Percentiles rank a stretch among this genome's conserved stretches.
Evolutionary conservation across 2,329 filamentous ascomycete genomes (phyloP).

Genomic region (Metarhizium sp.): DNA sequence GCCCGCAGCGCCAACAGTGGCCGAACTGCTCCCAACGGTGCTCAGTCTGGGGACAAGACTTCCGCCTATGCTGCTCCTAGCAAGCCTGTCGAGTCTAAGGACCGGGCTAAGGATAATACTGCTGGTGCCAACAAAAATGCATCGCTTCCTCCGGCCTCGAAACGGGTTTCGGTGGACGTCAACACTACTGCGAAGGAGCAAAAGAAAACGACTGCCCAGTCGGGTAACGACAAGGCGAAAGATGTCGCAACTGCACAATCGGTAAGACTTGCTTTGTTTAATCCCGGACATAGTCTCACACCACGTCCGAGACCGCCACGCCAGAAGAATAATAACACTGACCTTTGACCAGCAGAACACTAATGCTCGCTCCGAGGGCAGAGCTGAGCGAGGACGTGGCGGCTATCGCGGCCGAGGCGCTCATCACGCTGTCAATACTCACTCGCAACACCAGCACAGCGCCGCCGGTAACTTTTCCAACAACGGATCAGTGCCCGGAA

Average conservation of each 20-base stretch:
- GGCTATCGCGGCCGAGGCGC: slow-evolving; percentile 36
- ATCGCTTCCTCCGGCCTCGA: slow-evolving; percentile 28
- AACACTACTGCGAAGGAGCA: slow-evolving; percentile 28
- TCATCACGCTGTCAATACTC: slow-evolving; percentile 27
- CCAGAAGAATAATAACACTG: background rate
- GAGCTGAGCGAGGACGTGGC: slow-evolving; percentile 33
- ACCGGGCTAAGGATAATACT: slow-evolving; percentile 25
- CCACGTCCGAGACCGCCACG: background rate
- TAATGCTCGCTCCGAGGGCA: slow-evolving; percentile 26
- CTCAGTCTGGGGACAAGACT: slow-evolving; percentile 28
- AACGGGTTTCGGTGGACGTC: slow-evolving; percentile 35
- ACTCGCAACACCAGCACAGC: slow-evolving; percentile 24
- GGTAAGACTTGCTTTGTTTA: slow-evolving; percentile 28
- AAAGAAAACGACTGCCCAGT: slow-evolving; percentile 31
- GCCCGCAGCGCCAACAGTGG: slow-evolving; percentile 30
- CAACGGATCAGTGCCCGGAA: slow-evolving; percentile 23
- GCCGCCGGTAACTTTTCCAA: slow-evolving; percentile 20
- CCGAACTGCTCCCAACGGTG: slow-evolving; percentile 24
- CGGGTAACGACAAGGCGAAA: slow-evolving; percentile 31
- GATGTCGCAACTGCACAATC: slow-evolving; percentile 22
- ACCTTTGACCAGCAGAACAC: slow-evolving; percentile 6
- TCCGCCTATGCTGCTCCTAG: slow-evolving; percentile 16
- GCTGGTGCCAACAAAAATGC: slow-evolving; percentile 24
- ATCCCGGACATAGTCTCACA: background rate
- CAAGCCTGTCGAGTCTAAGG: slow-evolving; percentile 25